These are phyloP conservation scores for Erysimum pusillum DNA, from an alignment of 441 rosid genomes.

Conservation along the genomic window DNA sequence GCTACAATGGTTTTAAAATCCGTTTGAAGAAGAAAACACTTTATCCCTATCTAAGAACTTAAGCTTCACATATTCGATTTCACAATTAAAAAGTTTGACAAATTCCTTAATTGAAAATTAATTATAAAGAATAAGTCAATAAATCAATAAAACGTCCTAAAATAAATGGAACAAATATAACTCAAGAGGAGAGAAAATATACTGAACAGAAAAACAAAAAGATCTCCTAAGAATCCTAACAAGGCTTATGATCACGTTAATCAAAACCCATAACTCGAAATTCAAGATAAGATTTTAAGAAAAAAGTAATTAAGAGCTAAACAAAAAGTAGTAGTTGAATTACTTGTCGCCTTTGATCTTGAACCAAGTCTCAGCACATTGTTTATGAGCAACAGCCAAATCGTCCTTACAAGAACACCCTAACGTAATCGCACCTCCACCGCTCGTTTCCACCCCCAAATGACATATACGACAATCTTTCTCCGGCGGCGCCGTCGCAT, in stretches of 20 bases:
- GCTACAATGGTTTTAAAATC: not conserved
- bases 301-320: constrained; percentile 6
- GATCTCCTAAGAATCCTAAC: constrained; percentile 14
- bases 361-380: constrained; percentile 97
- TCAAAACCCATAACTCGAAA: not conserved
- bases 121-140: constrained; percentile 27
- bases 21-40: not conserved
- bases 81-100: not conserved
- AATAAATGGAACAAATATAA: not conserved
- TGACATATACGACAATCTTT: constrained; percentile 94
- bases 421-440: constrained; percentile 74
- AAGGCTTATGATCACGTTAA: not conserved
- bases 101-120: not conserved
- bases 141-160: constrained; percentile 7
- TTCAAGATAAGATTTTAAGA: not conserved
- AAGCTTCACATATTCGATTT: not conserved
- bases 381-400: constrained; percentile 92
- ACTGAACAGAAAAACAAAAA: not conserved
- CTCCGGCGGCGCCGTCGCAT: constrained; percentile 75
- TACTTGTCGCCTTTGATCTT: constrained; percentile 89
- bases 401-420: constrained; percentile 96
- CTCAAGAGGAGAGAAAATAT: not conserved
- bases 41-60: not conserved
- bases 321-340: not conserved
- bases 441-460: constrained; percentile 79